Base-by-base conservation (phyloP, 1,139 yeast genomes). In the Kodamaea fungicola region DNA sequence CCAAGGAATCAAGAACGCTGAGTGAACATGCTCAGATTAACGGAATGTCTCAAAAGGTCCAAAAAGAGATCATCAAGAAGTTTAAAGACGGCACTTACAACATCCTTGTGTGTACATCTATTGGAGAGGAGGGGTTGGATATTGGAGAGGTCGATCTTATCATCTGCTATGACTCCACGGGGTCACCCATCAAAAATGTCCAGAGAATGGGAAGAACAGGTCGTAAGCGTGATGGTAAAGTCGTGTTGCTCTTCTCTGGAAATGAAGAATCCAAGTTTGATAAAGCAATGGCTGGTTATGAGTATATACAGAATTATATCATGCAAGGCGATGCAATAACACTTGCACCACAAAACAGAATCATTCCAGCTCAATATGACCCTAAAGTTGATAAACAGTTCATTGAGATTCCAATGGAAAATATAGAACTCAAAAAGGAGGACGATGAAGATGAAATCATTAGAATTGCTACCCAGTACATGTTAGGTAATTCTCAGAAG, bases 161-260 rank as follows among this genome's bases (percentile, higher is more conserved):
- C 48, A 74, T 92, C 5, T 89, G 97, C 53, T 92, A 82, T 59
- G 98, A 94, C 52, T 87, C 96, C 1, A 89, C 97, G 0, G 74
- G 89, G 25, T 87, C 96, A 33, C 97, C 98, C 0, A 92, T 94
- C 41, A 87, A 95, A 42, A 89, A 86, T 50, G 75, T 94, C 32
- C 99, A 94, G 57, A 70, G 99, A 49, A 87, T 94, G 94, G 99
- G 99, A 24, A 79, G 99, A 64, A 94, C 99, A 0, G 99, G 98
- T 10, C 82, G 99, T 62, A 87, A 88, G 54, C 69, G 97, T 47
- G 88, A 85, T 47, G 99, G 99, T 33, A 76, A 74, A 42, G 87
- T 92, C 2, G 64, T 87, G n/a, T 64, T 90, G 39, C 62, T 94
- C 10, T 79, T 90, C 51, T 78, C 96, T 6, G 77, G 83, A 10